Conservation (phyloP, 2,329 filamentous ascomycete species). For the Arthrocladium fulminans region DNA sequence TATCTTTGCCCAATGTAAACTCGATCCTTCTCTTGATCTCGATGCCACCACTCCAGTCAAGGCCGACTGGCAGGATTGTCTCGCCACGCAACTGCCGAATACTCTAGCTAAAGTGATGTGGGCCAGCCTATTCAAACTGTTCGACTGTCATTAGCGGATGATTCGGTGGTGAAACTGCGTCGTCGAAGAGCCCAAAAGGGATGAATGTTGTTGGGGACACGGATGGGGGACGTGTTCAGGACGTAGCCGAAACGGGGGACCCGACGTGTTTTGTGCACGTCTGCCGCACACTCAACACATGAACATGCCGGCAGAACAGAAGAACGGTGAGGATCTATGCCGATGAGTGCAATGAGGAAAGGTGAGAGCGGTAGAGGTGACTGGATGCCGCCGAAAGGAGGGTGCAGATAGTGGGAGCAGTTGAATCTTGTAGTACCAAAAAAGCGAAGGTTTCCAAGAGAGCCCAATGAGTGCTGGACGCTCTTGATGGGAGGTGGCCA, state of each 20-base stretch:
- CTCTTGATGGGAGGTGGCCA: conserved; percentile 3
- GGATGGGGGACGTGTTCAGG: neutral
- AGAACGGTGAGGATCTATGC: neutral
- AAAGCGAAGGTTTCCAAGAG: conserved; percentile 25
- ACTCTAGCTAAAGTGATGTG: neutral
- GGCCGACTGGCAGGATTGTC: neutral
- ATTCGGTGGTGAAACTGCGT: neutral
- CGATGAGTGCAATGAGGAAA: neutral
- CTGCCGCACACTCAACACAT: neutral
- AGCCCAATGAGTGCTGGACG: conserved; percentile 17
- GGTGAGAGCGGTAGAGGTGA: neutral
- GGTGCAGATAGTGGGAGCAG: conserved; percentile 14
- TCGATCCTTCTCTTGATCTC: neutral
- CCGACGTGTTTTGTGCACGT: conserved; percentile 4
- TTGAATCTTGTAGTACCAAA: conserved; percentile 20
- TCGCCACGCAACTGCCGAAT: neutral
- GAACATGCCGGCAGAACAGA: neutral
- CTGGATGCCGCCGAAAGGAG: neutral
- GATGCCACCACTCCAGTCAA: neutral
- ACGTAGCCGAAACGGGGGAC: conserved; percentile 1
- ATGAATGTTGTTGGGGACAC: conserved; percentile 4
- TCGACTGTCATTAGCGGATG: conserved; percentile 3
- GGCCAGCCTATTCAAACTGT: conserved; percentile 10
- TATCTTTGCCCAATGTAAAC: conserved; percentile 40
- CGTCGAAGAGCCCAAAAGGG: conserved; percentile 1